These are phyloP conservation scores for Fragaria nilgerrensis DNA, from an alignment of 306 rosid species.

Conservation along the genomic window DNA sequence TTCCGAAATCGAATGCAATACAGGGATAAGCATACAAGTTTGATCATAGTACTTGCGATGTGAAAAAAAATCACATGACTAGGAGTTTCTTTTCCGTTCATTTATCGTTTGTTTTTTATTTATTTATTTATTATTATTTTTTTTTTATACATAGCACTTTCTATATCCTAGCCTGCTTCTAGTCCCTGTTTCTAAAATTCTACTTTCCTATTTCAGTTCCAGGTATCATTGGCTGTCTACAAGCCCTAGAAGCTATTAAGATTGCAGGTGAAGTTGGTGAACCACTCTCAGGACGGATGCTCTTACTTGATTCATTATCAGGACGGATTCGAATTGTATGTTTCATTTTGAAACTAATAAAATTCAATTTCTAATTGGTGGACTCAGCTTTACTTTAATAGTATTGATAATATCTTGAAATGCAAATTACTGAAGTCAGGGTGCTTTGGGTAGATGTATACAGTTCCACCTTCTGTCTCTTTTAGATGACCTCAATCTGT, in stretches of 20 bases:
- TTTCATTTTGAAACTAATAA: neutral
- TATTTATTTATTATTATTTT: neutral
- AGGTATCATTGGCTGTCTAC: constrained; percentile 93
- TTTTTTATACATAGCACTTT: neutral
- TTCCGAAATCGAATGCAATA: neutral
- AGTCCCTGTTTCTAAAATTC: constrained; percentile 3
- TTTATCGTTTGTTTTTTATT: too few relatives aligned
- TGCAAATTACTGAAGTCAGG: neutral
- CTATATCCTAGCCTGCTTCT: neutral
- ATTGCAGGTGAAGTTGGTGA: constrained; percentile 85
- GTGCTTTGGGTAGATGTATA: neutral
- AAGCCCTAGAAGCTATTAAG: constrained; percentile 97
- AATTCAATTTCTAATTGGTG: neutral
- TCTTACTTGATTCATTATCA: constrained; percentile 83
- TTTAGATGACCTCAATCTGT: neutral
- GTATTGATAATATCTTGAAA: neutral
- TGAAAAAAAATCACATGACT: neutral
- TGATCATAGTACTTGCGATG: neutral
- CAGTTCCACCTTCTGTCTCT: neutral
- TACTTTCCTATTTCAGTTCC: constrained; percentile 62
- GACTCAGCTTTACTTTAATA: neutral
- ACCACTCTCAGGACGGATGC: constrained; percentile 87
- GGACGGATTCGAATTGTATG: constrained; percentile 77
- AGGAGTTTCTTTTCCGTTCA: neutral
- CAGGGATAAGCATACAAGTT: neutral